phyloP scores from a whole-genome alignment of 2,329 filamentous ascomycete genomes.

The Colletotrichum sidae region DNA sequence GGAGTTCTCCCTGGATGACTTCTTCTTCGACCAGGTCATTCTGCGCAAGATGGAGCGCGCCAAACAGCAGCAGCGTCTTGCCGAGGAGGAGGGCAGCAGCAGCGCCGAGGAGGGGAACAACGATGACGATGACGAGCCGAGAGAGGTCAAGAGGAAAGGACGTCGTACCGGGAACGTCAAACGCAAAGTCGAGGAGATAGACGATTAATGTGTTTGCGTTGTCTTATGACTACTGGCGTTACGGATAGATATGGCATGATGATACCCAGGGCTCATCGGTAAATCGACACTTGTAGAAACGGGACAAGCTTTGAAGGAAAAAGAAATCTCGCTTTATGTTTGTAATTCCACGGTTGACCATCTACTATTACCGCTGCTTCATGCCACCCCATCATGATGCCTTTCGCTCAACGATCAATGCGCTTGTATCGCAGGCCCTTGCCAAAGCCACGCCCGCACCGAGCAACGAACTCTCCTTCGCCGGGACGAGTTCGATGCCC shows the following conservation, averaged over 20 bases:
- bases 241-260: slow-evolving; percentile 8
- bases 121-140: not conserved
- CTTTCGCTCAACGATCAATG: not conserved
- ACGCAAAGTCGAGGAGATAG: slow-evolving; percentile 30
- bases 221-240: not conserved
- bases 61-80: slow-evolving; percentile 52
- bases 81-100: slow-evolving; percentile 53
- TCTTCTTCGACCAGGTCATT: slow-evolving; percentile 67
- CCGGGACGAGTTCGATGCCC: slow-evolving; percentile 73
- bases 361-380: not conserved
- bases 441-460: slow-evolving; percentile 80
- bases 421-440: slow-evolving; percentile 14
- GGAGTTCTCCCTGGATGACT: slow-evolving; percentile 63
- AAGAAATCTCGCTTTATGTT: slow-evolving; percentile 5
- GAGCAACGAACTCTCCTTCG: slow-evolving; percentile 79
- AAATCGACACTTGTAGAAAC: slow-evolving; percentile 1
- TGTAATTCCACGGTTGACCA: not conserved
- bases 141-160: slow-evolving; percentile 24
- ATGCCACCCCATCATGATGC: not conserved
- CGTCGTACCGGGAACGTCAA: slow-evolving; percentile 1
- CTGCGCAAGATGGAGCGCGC: slow-evolving; percentile 69
- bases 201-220: slow-evolving; percentile 26
- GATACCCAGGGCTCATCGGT: slow-evolving; percentile 13
- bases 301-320: not conserved
- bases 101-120: slow-evolving; percentile 7